These are phyloP conservation scores for Luvunga scandens DNA, from an alignment of 345 rosid species.

Conservation along the genomic window DNA sequence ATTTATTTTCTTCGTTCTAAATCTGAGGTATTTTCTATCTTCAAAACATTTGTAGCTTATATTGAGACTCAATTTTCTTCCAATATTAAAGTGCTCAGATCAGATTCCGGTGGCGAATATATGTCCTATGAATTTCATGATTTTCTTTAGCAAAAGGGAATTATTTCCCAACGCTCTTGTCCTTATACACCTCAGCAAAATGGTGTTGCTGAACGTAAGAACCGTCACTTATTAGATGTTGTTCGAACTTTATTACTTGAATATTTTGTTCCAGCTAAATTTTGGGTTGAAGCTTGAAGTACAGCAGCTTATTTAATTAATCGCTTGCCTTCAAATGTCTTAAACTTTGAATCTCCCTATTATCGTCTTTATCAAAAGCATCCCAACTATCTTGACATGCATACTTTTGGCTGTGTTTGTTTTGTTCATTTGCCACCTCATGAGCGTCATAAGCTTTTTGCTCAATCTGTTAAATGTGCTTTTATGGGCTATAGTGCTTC, in stretches of 20 bases:
- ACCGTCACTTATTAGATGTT: slow-evolving; percentile 14
- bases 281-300: slow-evolving; percentile 3
- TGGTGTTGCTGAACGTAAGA: neutral
- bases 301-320: slow-evolving; percentile 13
- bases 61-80: slow-evolving; percentile 2
- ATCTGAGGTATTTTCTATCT: neutral
- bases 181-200: slow-evolving; percentile 12
- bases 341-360: neutral
- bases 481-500: neutral
- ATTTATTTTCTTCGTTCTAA: slow-evolving; percentile 6
- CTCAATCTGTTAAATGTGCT: neutral
- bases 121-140: neutral
- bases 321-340: neutral
- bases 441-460: neutral
- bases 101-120: neutral
- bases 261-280: neutral
- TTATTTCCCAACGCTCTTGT: neutral
- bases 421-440: neutral
- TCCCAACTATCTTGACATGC: neutral
- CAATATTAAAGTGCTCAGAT: neutral
- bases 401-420: neutral
- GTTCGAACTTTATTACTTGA: neutral
- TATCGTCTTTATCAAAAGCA: neutral
- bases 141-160: neutral
- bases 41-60: neutral